A percentile compares a stretch with the other conserved stretches of the same genome.
These are phyloP conservation scores for Eucalyptus lansdowneana DNA, from an alignment of 345 rosid species.

Conservation along the genomic window DNA sequence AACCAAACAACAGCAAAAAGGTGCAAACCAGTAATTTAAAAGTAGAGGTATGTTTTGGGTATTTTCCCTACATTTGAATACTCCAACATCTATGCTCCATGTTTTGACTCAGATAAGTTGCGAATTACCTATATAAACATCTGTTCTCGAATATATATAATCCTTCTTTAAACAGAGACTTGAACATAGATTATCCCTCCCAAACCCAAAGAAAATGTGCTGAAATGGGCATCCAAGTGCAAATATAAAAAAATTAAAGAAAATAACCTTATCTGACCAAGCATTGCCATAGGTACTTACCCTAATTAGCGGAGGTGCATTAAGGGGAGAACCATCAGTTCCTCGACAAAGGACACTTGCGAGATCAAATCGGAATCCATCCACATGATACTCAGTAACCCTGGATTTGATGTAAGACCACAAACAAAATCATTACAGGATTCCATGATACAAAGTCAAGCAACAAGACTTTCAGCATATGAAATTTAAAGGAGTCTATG, in stretches of 20 bases:
- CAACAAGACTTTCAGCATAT: neutral
- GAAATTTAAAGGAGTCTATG: neutral
- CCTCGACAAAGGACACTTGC: conserved; percentile 93
- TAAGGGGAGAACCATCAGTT: conserved; percentile 79
- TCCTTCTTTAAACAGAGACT: neutral
- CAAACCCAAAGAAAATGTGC: neutral
- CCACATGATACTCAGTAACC: conserved; percentile 81
- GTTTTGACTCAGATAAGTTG: neutral
- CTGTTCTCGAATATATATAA: neutral
- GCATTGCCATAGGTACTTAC: conserved; percentile 14
- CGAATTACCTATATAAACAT: neutral
- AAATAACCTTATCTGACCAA: neutral
- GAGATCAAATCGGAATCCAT: conserved; percentile 95
- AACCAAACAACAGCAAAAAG: neutral
- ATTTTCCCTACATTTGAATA: neutral
- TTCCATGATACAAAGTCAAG: neutral
- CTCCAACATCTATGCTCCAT: neutral
- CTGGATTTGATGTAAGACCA: conserved; percentile 15
- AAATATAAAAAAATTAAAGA: neutral
- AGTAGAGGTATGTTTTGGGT: neutral
- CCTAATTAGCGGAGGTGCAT: conserved; percentile 72
- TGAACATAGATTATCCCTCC: neutral
- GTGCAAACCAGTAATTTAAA: neutral
- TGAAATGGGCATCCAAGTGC: neutral
- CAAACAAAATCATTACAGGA: neutral